Base-by-base conservation (phyloP, 768 basidiomycete species). In the Leccinum disarticulatum region DNA sequence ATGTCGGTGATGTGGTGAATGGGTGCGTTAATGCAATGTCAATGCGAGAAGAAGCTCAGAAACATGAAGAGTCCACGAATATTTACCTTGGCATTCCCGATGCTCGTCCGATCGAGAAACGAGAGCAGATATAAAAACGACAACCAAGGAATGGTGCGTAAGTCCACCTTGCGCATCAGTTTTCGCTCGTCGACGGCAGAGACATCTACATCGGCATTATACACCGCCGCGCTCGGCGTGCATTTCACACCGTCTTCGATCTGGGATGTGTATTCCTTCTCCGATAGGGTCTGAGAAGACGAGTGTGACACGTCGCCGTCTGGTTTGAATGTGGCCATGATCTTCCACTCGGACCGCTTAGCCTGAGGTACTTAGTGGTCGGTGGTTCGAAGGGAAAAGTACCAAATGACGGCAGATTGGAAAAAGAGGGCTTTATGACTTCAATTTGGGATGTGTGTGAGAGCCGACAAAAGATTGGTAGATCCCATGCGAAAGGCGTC, bases 71-170 rank as follows among this genome's bases (percentile, higher is more conserved):
- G 33, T 7, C 33, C 6, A 36, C 5, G 14, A 36, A 19, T 27
- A 27, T 27, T 3, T 27, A 27, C 27, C 27, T 27, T 27, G 27
- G 27, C 27, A 27, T 27, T 27, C 33, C 81, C 82, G 56, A 83
- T 80, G 57, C 80, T 82, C 61, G 82, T 81, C 30, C 84, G 77
- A 62, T 85, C 83, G 55, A 86, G 72, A 78, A 91, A 92, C 64
- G 86, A 86, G 38, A 93, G 77, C 41, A 92, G 77, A 73, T 91
- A 91, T 65, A 93, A 73, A 56, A 94, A 80, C 4, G 88, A 85
- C 46, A 88, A 68, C 88, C 87, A 90, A 13, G 87, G 84, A 35
- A 88, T 79, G 61, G 88, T 78, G 19, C 80, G 80, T 58, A 78
- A 64, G 71, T 88, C 88, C 52, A 91, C 80, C 73, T 89, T 91